Base-by-base conservation (phyloP, 2,329 filamentous ascomycete genomes). In the Microdochium bolleyi region DNA sequence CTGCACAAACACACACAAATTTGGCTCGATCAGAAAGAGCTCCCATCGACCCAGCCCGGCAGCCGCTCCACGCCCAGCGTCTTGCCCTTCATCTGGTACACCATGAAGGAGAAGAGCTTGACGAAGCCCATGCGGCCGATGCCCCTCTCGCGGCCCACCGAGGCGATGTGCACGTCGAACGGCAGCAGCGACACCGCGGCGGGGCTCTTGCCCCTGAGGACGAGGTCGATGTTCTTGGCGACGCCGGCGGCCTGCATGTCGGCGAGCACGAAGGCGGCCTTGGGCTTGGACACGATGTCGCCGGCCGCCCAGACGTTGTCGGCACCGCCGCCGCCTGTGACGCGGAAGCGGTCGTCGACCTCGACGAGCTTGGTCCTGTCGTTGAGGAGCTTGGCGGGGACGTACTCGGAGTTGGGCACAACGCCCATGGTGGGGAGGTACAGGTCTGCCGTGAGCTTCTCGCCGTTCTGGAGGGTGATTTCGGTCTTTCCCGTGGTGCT, bases 361-460 rank as follows among this genome's bases (percentile, higher is more conserved):
- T 70, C 64, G 51, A 76, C 73, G 54, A 73, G 75, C 51, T 71
- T 72, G 27, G 27, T 30, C 49, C 62, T 65, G 21, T 72, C 69
- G 21, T 70, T 73, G 5, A 82, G 68, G 54, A 76, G 66, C 44
- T 63, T 60, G 3, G 59, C 62, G 1, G 76, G 74, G 3, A 84
- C 58, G 62, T 73, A 83, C 41, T 74, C 73, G 4, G 77, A 74
- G 64, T 84, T 84, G 48, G 80, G 76, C 21, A 69, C 61, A 41
- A 82, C 64, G 30, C 82, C 82, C 59, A 76, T 73, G 3, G 80
- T 79, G 5, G 80, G 74, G 24, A 84, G 67, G 63, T 80, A 81
- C n/a, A 79, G 55, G 59, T 84, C 80, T 2, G 79, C 79, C 8
- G 66, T 57, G 54, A 83, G 59, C 50, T 64, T 75, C 56, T 74